Base-by-base conservation (phyloP, 2,329 filamentous ascomycete species). In the Fusarium equiseti region DNA sequence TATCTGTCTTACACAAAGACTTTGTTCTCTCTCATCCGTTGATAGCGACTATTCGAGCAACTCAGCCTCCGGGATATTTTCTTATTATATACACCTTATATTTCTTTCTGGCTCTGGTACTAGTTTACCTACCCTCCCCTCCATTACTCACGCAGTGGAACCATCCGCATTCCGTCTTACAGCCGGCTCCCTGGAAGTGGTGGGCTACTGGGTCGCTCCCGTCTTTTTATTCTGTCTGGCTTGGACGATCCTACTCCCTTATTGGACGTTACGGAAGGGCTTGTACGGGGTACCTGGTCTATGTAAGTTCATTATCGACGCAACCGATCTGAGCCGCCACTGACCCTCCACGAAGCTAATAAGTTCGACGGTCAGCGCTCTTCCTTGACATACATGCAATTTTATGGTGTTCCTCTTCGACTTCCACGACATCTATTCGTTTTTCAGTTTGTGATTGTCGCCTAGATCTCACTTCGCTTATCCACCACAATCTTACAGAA, bases 271-370 rank as follows among this genome's bases (percentile, higher is more conserved):
- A 50, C 52, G 15, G 24, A 51, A 66, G 56, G 46, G 51, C 48
- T 44, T 49, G 52, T 53, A 62, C 56, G 59, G 64, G 59, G 63
- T 54, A 48, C 68, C 63, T 66, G 59, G 69, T 65, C 61, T 65
- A 67, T 73, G 66, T 73, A 75, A 75, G 73, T 66, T 73, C 64
- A 59, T 60, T 66, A 65, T 74, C 61, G 73, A 76, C 65, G 71
- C 65, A 72, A 70, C 61, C 66, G 57, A 76, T 65, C 62, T 51
- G 52, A 64, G 57, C 71, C 63, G 69, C 63, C 64, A 68, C 67
- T 61, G 46, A 65, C 50, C 56, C 50, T 71, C 45, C n/a, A 53
- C 42, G 22, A 64, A 64, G 63, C 60, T 62, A 46, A 57, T 57
- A 53, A 73, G 63, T 57, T 70, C 51, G 55, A 66, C 58, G 54